Base-by-base conservation (phyloP, 768 basidiomycete species). In the Calocera cornea region DNA sequence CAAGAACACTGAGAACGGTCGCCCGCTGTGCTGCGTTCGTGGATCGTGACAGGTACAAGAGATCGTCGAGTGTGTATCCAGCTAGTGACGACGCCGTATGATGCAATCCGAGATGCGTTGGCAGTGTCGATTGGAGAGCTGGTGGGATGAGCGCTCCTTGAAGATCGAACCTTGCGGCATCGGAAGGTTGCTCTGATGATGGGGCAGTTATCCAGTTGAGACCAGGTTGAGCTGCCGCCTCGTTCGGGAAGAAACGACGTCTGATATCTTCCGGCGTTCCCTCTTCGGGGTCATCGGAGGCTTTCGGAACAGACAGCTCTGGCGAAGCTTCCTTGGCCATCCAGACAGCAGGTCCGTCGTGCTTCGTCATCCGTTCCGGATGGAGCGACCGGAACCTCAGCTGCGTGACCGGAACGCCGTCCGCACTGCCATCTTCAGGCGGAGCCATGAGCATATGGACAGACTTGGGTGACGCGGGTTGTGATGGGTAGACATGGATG, bases 21-120 rank as follows among this genome's bases (percentile, higher is more conserved):
- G 88, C 85, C 36, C 93, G 82, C 73, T 97, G 94, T 3, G 89
- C 87, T 14, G 87, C 85, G 0, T 94, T 88, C 1, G 87, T 92
- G 0, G 91, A 93, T 41, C 90, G 79, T 2, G 86, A 84, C 10
- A 95, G 81, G 41, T 89, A 77, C 50, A 95, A 87, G 2, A 95
- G 80, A 68, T 95, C 94, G 49, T 91, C 87, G 1, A 95, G 78
- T 0, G 91, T 94, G 76, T 97, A 97, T 0, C 93, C 94, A 0
- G 94, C 94, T 67, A 82, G 84, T 34, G 80, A 77, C 1, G 87
- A 83, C 3, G 92, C 87, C 73, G 95, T 94, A 73, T 97, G 94
- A 76, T 97, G 93, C 1, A 95, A 79, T 2, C 94, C 94, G 5
- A 92, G 82, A 77, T 93, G 87, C 0, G 90, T 87, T 1, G 92